Evolutionary conservation across 116 monocot species (phyloP).

Genomic region (Cymodocea nodosa): DNA sequence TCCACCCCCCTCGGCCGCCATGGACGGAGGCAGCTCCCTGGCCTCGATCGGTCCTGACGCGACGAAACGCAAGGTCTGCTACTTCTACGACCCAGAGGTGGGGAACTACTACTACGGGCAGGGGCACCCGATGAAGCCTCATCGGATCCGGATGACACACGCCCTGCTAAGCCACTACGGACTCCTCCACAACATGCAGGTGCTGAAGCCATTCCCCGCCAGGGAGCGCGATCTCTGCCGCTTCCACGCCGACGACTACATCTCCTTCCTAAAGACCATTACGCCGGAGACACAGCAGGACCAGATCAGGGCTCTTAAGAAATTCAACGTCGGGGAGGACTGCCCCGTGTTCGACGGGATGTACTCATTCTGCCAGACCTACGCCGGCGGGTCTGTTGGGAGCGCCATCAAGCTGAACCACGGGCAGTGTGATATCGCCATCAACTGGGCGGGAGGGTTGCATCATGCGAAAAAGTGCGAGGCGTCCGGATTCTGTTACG

Average conservation of each 20-base stretch:
- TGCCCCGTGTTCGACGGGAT: slow-evolving; percentile 75
- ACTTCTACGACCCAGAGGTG: slow-evolving; percentile 31
- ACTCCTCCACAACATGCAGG: slow-evolving; percentile 23
- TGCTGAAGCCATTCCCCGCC: slow-evolving; percentile 22
- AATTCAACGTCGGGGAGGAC: slow-evolving; percentile 53
- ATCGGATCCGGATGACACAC: slow-evolving; percentile 34
- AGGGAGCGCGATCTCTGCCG: slow-evolving; percentile 19
- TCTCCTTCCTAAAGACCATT: slow-evolving; percentile 19
- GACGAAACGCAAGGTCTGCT: slow-evolving; percentile 20
- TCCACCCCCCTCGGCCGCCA: background rate
- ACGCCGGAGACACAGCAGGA: slow-evolving; percentile 23
- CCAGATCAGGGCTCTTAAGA: slow-evolving; percentile 9
- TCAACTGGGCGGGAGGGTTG: slow-evolving; percentile 82
- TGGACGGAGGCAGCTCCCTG: slow-evolving; percentile 16
- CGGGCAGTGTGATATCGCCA: slow-evolving; percentile 47
- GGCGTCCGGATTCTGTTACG: slow-evolving; percentile 85
- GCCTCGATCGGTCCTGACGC: slow-evolving; percentile 15
- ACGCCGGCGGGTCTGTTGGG: slow-evolving; percentile 53
- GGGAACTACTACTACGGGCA: slow-evolving; percentile 40
- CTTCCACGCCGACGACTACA: slow-evolving; percentile 30
- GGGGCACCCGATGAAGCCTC: slow-evolving; percentile 37
- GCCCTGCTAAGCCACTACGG: slow-evolving; percentile 22
- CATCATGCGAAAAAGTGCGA: slow-evolving; percentile 69
- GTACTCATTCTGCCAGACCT: slow-evolving; percentile 56
- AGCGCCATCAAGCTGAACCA: slow-evolving; percentile 51